Percentiles rank a stretch among this genome's conserved stretches.
phyloP scores from a whole-genome alignment of 1,284 basidiomycete genomes.

The Austroboletus novae-zelandiae region DNA sequence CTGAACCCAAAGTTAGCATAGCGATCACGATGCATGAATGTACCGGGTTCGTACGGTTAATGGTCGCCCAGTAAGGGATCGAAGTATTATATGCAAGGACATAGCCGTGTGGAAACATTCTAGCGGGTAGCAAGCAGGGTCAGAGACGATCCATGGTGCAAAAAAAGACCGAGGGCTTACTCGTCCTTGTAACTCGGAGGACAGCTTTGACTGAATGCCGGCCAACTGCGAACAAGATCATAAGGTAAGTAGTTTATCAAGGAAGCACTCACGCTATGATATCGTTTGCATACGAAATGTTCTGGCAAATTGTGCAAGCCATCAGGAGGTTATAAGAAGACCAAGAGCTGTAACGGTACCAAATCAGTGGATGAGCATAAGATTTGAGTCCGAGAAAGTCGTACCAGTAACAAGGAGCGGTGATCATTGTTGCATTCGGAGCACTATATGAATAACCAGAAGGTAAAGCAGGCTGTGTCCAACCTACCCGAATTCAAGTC shows the following conservation, averaged over 20 bases:
- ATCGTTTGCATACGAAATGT: neutral
- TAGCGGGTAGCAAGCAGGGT: constrained; percentile 6
- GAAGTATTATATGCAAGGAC: constrained; percentile 15
- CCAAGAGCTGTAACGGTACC: constrained; percentile 23
- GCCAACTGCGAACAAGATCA: constrained; percentile 14
- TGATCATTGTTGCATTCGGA: constrained; percentile 21
- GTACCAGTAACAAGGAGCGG: constrained; percentile 26
- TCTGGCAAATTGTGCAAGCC: constrained; percentile 29
- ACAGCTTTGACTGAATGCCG: constrained; percentile 21
- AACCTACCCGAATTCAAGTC: constrained; percentile 9
- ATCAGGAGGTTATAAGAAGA: constrained; percentile 33
- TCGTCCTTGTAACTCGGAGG: constrained; percentile 12
- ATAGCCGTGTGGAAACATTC: constrained; percentile 23
- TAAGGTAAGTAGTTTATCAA: neutral
- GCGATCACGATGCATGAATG: neutral
- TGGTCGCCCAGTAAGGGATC: constrained; percentile 28
- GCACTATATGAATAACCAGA: constrained; percentile 13
- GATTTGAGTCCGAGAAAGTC: neutral
- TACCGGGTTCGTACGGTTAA: constrained; percentile 19
- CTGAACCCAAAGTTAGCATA: constrained; percentile 7
- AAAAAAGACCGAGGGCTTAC: constrained; percentile 8
- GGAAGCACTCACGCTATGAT: constrained; percentile 9
- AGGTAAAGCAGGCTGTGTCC: constrained; percentile 20
- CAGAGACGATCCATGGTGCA: neutral
- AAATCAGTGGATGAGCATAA: neutral